phyloP scores from a whole-genome alignment of 2,329 filamentous ascomycete species.

The Ampelomyces quisqualis region DNA sequence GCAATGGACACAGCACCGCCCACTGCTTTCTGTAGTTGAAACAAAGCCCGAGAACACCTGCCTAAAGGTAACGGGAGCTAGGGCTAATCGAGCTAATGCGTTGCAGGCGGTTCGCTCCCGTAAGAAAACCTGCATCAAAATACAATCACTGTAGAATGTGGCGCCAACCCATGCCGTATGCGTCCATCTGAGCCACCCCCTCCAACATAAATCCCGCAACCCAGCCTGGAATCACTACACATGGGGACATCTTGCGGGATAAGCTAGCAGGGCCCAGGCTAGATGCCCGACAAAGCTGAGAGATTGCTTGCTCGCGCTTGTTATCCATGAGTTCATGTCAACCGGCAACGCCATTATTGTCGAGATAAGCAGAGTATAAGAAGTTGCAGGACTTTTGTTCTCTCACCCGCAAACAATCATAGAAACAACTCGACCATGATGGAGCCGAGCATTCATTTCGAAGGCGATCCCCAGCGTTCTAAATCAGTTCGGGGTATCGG shows the following conservation, averaged over 20 bases:
- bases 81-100: neutral
- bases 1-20: too few relatives aligned
- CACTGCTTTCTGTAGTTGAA: neutral
- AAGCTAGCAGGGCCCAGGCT: neutral
- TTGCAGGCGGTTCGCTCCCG: neutral
- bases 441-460: constrained; percentile 30
- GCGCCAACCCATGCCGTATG: constrained; percentile 5
- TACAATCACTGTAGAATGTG: constrained; percentile 2
- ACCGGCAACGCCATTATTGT: neutral
- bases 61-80: neutral
- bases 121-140: constrained; percentile 1
- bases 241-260: neutral
- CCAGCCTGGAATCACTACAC: neutral
- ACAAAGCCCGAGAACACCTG: neutral
- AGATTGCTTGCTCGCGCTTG: constrained; percentile 4
- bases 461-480: constrained; percentile 7
- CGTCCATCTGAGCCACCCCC: constrained; percentile 5
- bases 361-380: constrained; percentile 8
- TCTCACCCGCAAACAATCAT: neutral
- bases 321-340: constrained; percentile 2
- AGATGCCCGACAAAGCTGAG: constrained; percentile 1
- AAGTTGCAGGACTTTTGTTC: neutral
- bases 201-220: constrained; percentile 7
- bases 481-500: constrained; percentile 19
- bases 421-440: constrained; percentile 9